A percentile compares a stretch with the other conserved stretches of the same genome.
Conservation (phyloP, 192 early-diverging fungal species). For the Endogone sp. region DNA sequence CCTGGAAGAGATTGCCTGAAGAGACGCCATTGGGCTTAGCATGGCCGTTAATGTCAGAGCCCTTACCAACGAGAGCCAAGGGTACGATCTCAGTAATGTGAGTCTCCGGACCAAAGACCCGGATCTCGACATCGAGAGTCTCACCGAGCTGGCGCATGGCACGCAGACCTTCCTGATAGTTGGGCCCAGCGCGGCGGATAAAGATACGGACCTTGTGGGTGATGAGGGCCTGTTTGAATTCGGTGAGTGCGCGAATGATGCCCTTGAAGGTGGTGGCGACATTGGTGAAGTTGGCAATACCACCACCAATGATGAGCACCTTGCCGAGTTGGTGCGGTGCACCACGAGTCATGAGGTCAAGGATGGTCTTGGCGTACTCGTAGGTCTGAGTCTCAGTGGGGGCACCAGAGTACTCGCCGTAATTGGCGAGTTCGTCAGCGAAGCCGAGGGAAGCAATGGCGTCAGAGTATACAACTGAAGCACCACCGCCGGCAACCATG, state of each 20-base stretch:
- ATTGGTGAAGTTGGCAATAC: constrained; percentile 99
- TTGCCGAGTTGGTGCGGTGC: constrained; percentile 83
- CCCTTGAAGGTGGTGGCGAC: constrained; percentile 99
- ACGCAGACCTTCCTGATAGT: constrained; percentile 98
- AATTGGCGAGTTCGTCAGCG: constrained; percentile 95
- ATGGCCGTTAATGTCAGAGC: constrained; percentile 33
- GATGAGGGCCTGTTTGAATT: constrained; percentile 87
- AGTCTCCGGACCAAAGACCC: constrained; percentile 96
- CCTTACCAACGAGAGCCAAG: constrained; percentile 74
- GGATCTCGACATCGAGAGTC: constrained; percentile 89
- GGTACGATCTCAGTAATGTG: constrained; percentile 99
- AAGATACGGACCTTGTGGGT: constrained; percentile 89
- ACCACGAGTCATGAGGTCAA: constrained; percentile 97
- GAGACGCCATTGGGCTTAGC: constrained; percentile 40
- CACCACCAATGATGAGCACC: constrained; percentile 97
- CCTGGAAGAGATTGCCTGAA: constrained; percentile 57
- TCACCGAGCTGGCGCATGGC: constrained; percentile 92
- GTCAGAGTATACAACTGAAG: constrained; percentile 97
- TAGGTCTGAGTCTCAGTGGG: constrained; percentile 99
- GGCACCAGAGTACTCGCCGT: constrained; percentile 99
- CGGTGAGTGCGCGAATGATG: constrained; percentile 89
- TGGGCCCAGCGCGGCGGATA: constrained; percentile 97
- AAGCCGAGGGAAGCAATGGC: constrained; percentile 97
- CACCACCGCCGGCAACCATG: constrained; percentile 99
- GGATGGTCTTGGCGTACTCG: constrained; percentile 98